Base-by-base conservation (phyloP, 257 asterid genomes). In the Jacaranda copaia region DNA sequence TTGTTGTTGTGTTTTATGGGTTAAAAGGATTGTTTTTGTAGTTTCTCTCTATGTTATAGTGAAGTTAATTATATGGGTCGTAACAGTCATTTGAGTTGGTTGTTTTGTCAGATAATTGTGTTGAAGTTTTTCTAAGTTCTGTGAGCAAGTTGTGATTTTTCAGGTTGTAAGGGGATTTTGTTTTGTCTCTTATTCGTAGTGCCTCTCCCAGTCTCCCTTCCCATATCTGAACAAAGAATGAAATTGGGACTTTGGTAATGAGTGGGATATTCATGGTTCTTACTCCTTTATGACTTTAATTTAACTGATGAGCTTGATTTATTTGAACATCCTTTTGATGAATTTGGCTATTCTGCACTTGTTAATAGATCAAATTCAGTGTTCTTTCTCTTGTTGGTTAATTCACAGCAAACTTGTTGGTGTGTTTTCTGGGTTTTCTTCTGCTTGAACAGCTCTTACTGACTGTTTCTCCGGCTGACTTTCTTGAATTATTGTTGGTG, bases 71-170 rank as follows among this genome's bases (percentile, higher is more conserved):
- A 58, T 53, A 76, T 59, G 13, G 39, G 0, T 43, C 14, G n/a
- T n/a, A n/a, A n/a, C n/a, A n/a, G n/a, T n/a, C n/a, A 56, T 14
- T 72, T 3, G 64, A 36, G 42, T 40, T 64, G 48, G 56, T 62
- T 49, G 62, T 25, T 19, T 16, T 55, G 32, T 16, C 35, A n/a
- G 25, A 5, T 55, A 11, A n/a, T 55, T 55, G 32, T 52, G 80
- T 42, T 35, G 5, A 52, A 14, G 56, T 51, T 80, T 35, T 73
- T 61, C 58, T n/a, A 25, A 25, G 32, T 25, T 25, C 32, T 25
- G 32, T 25, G 32, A 25, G 32, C 32, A 73, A 73, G 25, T 59
- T 76, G 65, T 73, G 80, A 57, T 66, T 53, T 74, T 68, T 45
- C 25, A 51, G 55, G 12, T 69, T 8, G 57, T 60, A 62, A 48